Evolutionary conservation across 1,139 yeast genomes (phyloP), one percentile per base, ranked within the genome.

Genomic region (Taphrina flavorubra): DNA sequence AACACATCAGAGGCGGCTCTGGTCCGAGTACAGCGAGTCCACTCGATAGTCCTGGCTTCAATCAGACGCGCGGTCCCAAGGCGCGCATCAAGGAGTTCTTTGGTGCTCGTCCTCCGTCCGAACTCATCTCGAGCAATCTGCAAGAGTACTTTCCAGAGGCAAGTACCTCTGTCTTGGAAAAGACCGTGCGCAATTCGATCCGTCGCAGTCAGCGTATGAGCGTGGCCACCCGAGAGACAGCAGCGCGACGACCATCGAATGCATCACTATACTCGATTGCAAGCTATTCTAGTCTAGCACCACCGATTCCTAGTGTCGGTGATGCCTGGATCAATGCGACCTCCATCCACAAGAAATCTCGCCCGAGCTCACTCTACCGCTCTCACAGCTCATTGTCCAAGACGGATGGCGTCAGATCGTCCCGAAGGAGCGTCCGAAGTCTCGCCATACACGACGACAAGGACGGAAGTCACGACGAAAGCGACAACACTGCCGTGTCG

Each of bases 31-130:
- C 20, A 10, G 37, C 57, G 18, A 55, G 47, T 20, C 65, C 62
- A 2, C 46, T 51, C 49, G 44, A 31, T 51, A 51, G 58, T 31
- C 49, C 63, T 36, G 36, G 57, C 8, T 14, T 25, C 10, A 16
- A 13, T n/a, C 56, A 37, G 5, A 25, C 56, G 6, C 58, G 68
- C 11, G 63, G 68, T 10, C 63, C 68, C n/a, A 62, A 68, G 20
- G 72, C 71, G 44, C 74, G 75, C 75, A 79, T 78, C 69, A 76
- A 68, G 76, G 80, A 74, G 75, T 81, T 90, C 72, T 88, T 89
- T 76, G 96, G 96, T 16, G 97, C 91, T 76, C 83, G 98, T 75
- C 99, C 99, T 13, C 94, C 97, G 1, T 88, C 95, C 72, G 97
- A 92, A 76, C 84, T 92, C 75, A 94, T 94, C 72, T 90, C 97